phyloP scores from a whole-genome alignment of 306 rosid genomes.

The Lathyrus sativus region DNA sequence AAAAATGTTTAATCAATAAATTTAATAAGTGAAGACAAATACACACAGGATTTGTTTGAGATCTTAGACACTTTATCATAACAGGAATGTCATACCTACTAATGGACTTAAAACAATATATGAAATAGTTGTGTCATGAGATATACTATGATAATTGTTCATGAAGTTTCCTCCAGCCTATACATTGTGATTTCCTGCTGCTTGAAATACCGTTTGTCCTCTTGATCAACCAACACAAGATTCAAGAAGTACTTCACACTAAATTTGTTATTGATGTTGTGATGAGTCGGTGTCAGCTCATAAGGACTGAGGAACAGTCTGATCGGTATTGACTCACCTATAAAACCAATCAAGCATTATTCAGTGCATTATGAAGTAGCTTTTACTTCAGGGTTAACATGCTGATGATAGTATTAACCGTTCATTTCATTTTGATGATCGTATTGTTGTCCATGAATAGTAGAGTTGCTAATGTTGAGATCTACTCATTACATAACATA shows the following conservation, averaged over 20 bases:
- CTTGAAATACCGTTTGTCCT: slow-evolving; percentile 95
- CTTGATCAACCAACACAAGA: slow-evolving; percentile 96
- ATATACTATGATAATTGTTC: slow-evolving; percentile 44
- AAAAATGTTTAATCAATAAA: no score
- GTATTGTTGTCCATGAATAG: neutral
- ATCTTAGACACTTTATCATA: no score
- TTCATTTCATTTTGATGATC: neutral
- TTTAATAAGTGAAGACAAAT: no score
- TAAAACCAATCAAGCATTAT: slow-evolving; percentile 33
- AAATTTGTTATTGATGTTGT: slow-evolving; percentile 93
- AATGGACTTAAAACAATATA: no score
- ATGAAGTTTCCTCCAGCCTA: slow-evolving; percentile 77
- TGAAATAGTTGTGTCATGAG: no score
- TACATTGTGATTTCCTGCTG: slow-evolving; percentile 95
- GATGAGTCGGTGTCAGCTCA: slow-evolving; percentile 93
- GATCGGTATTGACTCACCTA: slow-evolving; percentile 99
- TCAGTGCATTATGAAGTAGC: neutral
- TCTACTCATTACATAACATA: neutral
- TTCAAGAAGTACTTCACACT: slow-evolving; percentile 95
- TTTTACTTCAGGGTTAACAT: slow-evolving; percentile 2
- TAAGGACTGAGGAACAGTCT: slow-evolving; percentile 98
- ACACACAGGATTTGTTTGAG: no score
- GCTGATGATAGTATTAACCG: neutral
- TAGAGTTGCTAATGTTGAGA: slow-evolving; percentile 2
- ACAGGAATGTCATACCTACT: no score